Evolutionary conservation across 2,329 filamentous ascomycete genomes (phyloP), one percentile per base, ranked within the genome.

Genomic region (Penicillium sp.): DNA sequence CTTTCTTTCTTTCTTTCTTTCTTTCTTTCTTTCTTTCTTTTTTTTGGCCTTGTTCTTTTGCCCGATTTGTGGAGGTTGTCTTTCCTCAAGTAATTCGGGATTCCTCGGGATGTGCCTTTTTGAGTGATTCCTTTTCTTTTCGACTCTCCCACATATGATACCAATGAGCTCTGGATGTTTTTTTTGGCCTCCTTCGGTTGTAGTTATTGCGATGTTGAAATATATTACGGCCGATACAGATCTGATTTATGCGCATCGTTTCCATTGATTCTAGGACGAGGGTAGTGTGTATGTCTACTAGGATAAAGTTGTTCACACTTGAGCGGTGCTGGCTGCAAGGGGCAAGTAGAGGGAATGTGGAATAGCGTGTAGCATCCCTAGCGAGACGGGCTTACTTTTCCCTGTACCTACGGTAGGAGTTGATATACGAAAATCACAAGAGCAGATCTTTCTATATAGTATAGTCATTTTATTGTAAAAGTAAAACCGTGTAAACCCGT

Each of bases 141-240:
- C 11, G 14, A 42, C 47, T 58, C 58, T 54, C 53, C 58, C 20
- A 20, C 20, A 20, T 20, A 73, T 73, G 73, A 75, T 75, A 75
- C 72, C 72, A 50, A 74, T 64, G 63, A 65, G 64, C 64, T 53
- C 61, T 65, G 62, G 64, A 63, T 62, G 28, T 48, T 31, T 31
- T 43, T 62, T 57, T 63, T 20, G 20, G 14, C 22, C 11, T 53
- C 55, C 50, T 59, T 48, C 54, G 25, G 55, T 62, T 67, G 59
- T 65, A 62, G 60, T 39, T 62, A 63, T 60, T 62, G 64, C 47
- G 52, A 62, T 52, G 54, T 60, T 65, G 45, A 54, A 59, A 67
- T 65, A 65, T 66, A 62, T 55, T 57, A 60, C 45, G 50, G 57
- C 47, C 52, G 43, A 61, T 54, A 60, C 55, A 59, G 22, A 39